phyloP scores from a whole-genome alignment of 345 rosid genomes.

The Euphorbia tirucalli region DNA sequence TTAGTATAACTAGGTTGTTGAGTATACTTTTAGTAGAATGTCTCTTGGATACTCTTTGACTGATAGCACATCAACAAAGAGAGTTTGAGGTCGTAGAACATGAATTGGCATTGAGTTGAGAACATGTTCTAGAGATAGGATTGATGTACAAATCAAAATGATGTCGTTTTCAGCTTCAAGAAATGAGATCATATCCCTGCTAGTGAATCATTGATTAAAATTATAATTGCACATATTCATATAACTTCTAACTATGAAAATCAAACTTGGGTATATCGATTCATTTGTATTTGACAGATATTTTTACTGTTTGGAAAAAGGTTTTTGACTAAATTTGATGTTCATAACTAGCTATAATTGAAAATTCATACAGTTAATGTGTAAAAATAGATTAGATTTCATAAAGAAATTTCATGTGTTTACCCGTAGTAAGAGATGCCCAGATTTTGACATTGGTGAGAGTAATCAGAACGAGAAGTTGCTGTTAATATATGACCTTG shows the following conservation, averaged over 20 bases:
- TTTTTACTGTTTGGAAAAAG: too few species aligned
- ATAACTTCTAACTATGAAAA: too few species aligned
- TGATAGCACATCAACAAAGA: constrained; percentile 24
- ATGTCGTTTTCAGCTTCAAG: constrained; percentile 35
- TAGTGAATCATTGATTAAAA: too few species aligned
- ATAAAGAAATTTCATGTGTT: too few species aligned
- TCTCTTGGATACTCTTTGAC: constrained; percentile 22
- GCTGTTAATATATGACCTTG: constrained; percentile 20
- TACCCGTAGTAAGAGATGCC: constrained; percentile 49
- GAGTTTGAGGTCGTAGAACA: constrained; percentile 2
- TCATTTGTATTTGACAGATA: too few species aligned
- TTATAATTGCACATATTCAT: too few species aligned
- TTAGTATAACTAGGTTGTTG: too few species aligned
- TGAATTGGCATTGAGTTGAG: constrained; percentile 17
- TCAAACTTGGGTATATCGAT: too few species aligned
- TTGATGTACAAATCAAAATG: constrained; percentile 17
- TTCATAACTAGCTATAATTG: too few species aligned
- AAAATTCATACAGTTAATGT: too few species aligned
- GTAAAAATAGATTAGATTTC: too few species aligned
- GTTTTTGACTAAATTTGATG: too few species aligned
- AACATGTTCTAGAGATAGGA: constrained; percentile 17
- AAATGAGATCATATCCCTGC: constrained; percentile 35
- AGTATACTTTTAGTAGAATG: constrained; percentile 7
- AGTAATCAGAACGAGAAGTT: constrained; percentile 23
- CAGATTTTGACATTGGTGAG: constrained; percentile 26